These are phyloP conservation scores for Thecaphora thlaspeos DNA, from an alignment of 1,284 basidiomycete species.

Conservation along the genomic window DNA sequence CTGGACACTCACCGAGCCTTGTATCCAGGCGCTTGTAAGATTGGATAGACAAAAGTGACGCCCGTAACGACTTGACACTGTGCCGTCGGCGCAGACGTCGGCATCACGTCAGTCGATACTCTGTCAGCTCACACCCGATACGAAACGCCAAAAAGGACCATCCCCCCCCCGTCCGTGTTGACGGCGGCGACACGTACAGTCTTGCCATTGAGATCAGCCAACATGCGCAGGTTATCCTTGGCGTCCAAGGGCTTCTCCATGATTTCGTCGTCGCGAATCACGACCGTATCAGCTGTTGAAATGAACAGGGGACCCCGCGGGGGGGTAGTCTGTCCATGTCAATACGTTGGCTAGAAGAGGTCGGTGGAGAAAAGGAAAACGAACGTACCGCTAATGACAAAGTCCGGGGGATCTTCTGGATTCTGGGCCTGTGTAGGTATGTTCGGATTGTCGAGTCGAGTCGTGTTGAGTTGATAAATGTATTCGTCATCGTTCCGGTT, in stretches of 20 bases:
- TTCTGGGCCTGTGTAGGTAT: constrained; percentile 61
- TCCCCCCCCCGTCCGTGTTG: no score
- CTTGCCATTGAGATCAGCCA: constrained; percentile 72
- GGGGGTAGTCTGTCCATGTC: no score
- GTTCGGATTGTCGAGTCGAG: no score
- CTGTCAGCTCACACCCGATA: background rate
- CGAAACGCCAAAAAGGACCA: no score
- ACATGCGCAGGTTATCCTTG: constrained; percentile 82
- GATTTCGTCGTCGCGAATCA: constrained; percentile 60
- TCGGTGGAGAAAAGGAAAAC: background rate
- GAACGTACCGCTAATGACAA: constrained; percentile 79
- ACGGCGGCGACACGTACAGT: constrained; percentile 9
- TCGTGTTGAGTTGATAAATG: no score
- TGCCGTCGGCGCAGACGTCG: background rate
- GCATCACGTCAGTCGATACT: no score
- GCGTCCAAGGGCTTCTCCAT: constrained; percentile 83
- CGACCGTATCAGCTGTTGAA: constrained; percentile 52
- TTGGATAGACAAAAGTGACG: constrained; percentile 71
- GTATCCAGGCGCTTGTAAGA: constrained; percentile 81
- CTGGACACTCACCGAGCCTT: constrained; percentile 67
- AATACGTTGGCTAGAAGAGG: background rate
- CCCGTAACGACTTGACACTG: constrained; percentile 53
- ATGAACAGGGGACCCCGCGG: no score
- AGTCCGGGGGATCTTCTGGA: constrained; percentile 82
- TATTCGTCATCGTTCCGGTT: no score